A percentile compares a stretch with the other conserved stretches of the same genome.
phyloP scores from a whole-genome alignment of 495 filamentous ascomycete genomes.

The Hapsidospora chrysogenum region DNA sequence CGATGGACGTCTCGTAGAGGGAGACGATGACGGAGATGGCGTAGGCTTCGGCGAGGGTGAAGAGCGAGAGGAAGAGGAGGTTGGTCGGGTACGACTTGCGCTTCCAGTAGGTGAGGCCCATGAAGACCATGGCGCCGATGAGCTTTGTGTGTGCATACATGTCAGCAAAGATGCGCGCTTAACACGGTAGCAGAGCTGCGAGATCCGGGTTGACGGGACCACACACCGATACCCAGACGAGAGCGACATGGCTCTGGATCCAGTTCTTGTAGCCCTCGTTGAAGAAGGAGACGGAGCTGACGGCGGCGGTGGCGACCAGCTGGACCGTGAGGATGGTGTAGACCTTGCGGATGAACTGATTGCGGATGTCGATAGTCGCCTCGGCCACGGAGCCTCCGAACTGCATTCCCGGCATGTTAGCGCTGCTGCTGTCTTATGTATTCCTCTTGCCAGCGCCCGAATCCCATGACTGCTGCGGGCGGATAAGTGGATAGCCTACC shows the following conservation, averaged over 20 bases:
- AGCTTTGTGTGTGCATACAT: constrained; percentile 22
- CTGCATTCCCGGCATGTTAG: too few species aligned
- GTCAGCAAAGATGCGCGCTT: constrained; percentile 7
- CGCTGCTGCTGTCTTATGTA: too few species aligned
- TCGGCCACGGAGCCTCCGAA: constrained; percentile 86
- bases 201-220: background rate
- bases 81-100: constrained; percentile 93
- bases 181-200: constrained; percentile 7
- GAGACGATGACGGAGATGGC: constrained; percentile 79
- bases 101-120: constrained; percentile 92
- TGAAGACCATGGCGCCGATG: constrained; percentile 63
- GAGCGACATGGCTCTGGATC: constrained; percentile 70
- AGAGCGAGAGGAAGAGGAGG: constrained; percentile 77
- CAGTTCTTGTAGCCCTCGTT: constrained; percentile 62
- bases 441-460: too few species aligned
- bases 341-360: constrained; percentile 90
- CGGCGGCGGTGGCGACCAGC: constrained; percentile 63
- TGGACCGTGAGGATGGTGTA: constrained; percentile 53
- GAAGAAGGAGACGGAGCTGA: constrained; percentile 76
- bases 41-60: constrained; percentile 90
- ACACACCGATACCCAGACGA: constrained; percentile 64
- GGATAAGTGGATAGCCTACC: constrained; percentile 19
- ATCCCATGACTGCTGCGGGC: too few species aligned
- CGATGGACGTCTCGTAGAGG: constrained; percentile 65
- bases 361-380: constrained; percentile 85